Evolutionary conservation across 169 alveolate species (phyloP).

Genomic region (Cryptosporidium bovis): DNA sequence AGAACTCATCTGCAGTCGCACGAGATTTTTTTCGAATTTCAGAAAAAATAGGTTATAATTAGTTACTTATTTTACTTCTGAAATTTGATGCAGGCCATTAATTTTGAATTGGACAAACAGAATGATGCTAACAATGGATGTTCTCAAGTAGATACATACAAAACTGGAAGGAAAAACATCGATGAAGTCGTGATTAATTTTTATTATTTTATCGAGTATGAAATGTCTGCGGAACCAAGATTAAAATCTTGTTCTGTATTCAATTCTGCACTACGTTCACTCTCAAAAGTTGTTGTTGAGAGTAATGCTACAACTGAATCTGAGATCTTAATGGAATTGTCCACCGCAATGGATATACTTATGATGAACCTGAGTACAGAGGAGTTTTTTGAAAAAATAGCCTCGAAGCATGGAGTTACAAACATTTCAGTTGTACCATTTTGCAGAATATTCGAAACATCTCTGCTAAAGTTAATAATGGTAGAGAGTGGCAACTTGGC

Average conservation of each 20-base stretch:
- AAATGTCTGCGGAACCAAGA: background rate
- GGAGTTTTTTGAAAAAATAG: background rate
- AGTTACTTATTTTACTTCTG: background rate
- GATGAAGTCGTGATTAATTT: constrained; percentile 44
- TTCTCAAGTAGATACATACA: background rate
- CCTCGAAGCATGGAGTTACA: constrained; percentile 25
- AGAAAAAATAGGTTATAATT: background rate
- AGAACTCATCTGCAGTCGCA: background rate
- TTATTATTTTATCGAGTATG: constrained; percentile 16
- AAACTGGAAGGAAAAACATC: constrained; percentile 60
- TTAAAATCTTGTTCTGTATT: background rate
- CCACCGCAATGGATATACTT: constrained; percentile 38
- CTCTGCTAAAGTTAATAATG: background rate
- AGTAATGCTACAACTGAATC: constrained; percentile 38
- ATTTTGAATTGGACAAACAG: background rate
- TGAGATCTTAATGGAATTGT: constrained; percentile 38
- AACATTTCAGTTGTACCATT: constrained; percentile 59
- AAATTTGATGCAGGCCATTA: background rate
- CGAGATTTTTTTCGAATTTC: background rate
- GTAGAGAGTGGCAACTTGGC: background rate
- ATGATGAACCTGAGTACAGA: constrained; percentile 45
- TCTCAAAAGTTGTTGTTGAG: constrained; percentile 47
- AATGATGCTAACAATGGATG: background rate
- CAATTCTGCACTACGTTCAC: constrained; percentile 26
- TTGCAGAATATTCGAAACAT: constrained; percentile 48